Base-by-base conservation (phyloP, 2,329 filamentous ascomycete species). In the Cordyceps cateniannulata region DNA sequence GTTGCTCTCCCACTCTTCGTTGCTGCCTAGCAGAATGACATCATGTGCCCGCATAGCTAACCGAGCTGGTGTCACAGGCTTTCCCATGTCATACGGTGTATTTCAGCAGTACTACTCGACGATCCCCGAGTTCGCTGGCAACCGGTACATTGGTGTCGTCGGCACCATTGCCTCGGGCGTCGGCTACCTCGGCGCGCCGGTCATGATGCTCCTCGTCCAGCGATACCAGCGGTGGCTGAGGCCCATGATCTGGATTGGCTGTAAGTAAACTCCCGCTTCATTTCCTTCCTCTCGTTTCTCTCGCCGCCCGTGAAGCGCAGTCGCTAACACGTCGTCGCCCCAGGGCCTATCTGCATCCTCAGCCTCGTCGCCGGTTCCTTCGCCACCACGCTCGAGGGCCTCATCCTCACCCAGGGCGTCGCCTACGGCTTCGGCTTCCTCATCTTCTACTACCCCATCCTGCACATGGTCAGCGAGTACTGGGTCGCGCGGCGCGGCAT, bases 371-470 rank as follows among this genome's bases (percentile, higher is more conserved):
- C 65, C 0, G 73, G 68, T 12, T 74, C 70, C 1, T 77, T 77
- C 63, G 67, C 71, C 3, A 63, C 65, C 0, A 69, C 67, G 0
- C 60, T 77, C 6, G 65, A 66, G n/a, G 65, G 60, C 1, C 69
- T 76, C 60, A 75, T 78, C 51, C 66, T 71, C 5, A 77, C 74
- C 0, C 76, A 77, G 62, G 75, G 75, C 8, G 68, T 76, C 1
- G 65, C 71, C 5, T 76, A 76, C 50, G 75, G 75, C 4, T 22
- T 75, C 0, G 75, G 76, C 1, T 76, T 77, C 61, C 63, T 73
- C 9, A 71, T 73, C 25, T 69, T 77, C 60, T 72, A 71, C 25
- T 75, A 68, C 63, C 70, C 75, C 9, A 72, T 76, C 45, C 57
- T 76, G 25, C 70, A 64, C 57, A 75, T 77, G 72, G 66, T 77